Base-by-base conservation (phyloP, 2,329 filamentous ascomycete genomes). In the Fusarium xylarioides region DNA sequence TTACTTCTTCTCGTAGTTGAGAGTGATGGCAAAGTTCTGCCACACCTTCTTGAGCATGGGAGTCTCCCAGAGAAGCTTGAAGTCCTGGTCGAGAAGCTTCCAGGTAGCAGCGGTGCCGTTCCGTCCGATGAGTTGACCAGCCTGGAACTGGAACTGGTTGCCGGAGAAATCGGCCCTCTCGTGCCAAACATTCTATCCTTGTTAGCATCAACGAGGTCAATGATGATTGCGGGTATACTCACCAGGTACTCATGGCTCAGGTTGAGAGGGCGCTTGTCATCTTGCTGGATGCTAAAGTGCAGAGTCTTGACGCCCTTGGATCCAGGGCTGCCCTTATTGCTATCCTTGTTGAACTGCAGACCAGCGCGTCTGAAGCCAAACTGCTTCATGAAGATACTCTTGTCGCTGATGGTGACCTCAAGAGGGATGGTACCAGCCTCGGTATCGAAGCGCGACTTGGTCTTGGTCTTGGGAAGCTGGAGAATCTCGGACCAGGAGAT, bases 201-300 rank as follows among this genome's bases (percentile, higher is more conserved):
- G 21, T 76, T 34, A 76, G 64, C 11, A 30, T 5, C 4, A 10
- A 16, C 6, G 3, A 11, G 15, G 4, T 11, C 21, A 10, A 14
- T 7, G 15, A 1, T 3, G 8, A 8, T 7, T 7, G 18, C 0
- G 3, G 26, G 19, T 19, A 43, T 16, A 26, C 62, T 64, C 19
- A 89, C 84, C 77, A 89, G 83, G 80, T 91, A 91, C 81, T 91
- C 88, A 78, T 91, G 90, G 12, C 86, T 86, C 60, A 87, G 80
- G 81, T 91, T 91, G 58, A 91, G 80, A 18, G 85, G 85, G 16
- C 87, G 82, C 44, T 81, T 76, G 46, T 61, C 49, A 71, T 91
- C 88, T 76, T 88, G 86, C 79, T 84, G 84, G 37, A 91, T 76
- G 73, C 86, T 88, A 80, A 89, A 91, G 80, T 91, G 90, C 56